Evolutionary conservation across 2,329 filamentous ascomycete species (phyloP).

Genomic region (Aspergillus flavus): DNA sequence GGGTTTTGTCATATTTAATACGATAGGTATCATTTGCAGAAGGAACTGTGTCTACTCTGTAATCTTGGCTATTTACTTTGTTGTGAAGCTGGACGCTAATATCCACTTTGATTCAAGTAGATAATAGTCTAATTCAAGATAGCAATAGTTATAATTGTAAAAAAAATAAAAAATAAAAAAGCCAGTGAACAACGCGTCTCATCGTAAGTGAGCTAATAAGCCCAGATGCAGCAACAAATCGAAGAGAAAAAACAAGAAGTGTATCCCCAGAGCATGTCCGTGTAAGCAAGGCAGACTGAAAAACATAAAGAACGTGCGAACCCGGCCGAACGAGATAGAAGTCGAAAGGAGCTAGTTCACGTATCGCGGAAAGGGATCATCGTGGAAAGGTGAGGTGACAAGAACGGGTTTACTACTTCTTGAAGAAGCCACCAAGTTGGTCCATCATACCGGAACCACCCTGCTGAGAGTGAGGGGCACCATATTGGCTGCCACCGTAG

Average conservation of each 20-base stretch:
- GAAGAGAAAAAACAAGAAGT: slow-evolving; percentile 11
- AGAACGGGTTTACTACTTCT: slow-evolving; percentile 32
- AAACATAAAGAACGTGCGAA: slow-evolving; percentile 6
- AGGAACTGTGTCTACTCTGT: not conserved
- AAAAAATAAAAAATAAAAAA: not conserved
- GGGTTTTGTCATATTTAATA: not conserved
- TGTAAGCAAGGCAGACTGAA: slow-evolving; percentile 11
- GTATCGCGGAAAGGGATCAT: slow-evolving; percentile 6
- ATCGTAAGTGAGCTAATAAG: slow-evolving; percentile 1
- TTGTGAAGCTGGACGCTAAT: not conserved
- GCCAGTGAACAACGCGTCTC: not conserved
- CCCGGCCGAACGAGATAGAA: slow-evolving; percentile 15
- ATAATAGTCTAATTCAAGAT: not conserved
- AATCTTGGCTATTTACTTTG: not conserved
- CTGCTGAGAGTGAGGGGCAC: slow-evolving; percentile 10
- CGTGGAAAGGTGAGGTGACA: slow-evolving; percentile 2
- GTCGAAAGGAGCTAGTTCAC: slow-evolving; percentile 21
- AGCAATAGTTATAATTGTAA: not conserved
- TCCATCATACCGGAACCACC: slow-evolving; percentile 32
- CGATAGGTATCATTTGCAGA: not conserved
- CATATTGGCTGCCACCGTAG: slow-evolving; percentile 15
- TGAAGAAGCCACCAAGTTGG: slow-evolving; percentile 41
- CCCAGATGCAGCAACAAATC: slow-evolving; percentile 1
- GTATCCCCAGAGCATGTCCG: slow-evolving; percentile 18
- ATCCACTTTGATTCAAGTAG: not conserved